Base-by-base conservation (phyloP, 2,329 filamentous ascomycete species). In the Phyllosticta citrichinensis region DNA sequence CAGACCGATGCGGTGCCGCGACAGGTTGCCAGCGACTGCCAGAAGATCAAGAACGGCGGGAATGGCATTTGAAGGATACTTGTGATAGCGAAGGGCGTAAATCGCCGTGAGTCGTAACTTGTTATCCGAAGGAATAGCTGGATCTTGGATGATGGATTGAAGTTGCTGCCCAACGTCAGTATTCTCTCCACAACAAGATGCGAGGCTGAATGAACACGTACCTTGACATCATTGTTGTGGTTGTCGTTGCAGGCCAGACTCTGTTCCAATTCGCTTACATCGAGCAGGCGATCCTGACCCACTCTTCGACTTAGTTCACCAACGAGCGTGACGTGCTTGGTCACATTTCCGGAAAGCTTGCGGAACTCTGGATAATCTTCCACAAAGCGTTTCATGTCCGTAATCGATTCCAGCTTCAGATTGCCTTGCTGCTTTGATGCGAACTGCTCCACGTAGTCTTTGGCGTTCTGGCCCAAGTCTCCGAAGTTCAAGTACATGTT, bases 401-500 rank as follows among this genome's bases (percentile, higher is more conserved):
- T 83, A 70, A 99, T 97, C 17, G 93, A 97, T 71, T 99, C 94
- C 63, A 99, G 92, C 70, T 96, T 94, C 72, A 91, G 89, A 68
- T 87, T 96, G 68, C 88, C 96, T 71, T 97, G 93, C n/a, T 93
- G 96, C 73, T 96, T 97, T 12, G 89, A 91, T 68, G 97, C 94
- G 70, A 97, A 99, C 71, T 97, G 94, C 71, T 96, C 92, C 60
- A 99, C 94, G 68, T 99, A 99, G 82, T 97, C 92, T 74, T 97
- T 97, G 71, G 97, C 96, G 67, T 95, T 97, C 51, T 93, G 89
- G 11, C 94, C 92, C 5, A 99, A 81, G 66, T 97, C 92, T 60
- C 93, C 92, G 73, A 97, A 99, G 72, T 97, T 97, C 68, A 96
- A 83, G 67, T 92, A 97, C 92, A 97, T 97, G 74, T 97, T 97